Evolutionary conservation across 73 alveolate species (phyloP).

Genomic region (Paramecium caudatum): DNA sequence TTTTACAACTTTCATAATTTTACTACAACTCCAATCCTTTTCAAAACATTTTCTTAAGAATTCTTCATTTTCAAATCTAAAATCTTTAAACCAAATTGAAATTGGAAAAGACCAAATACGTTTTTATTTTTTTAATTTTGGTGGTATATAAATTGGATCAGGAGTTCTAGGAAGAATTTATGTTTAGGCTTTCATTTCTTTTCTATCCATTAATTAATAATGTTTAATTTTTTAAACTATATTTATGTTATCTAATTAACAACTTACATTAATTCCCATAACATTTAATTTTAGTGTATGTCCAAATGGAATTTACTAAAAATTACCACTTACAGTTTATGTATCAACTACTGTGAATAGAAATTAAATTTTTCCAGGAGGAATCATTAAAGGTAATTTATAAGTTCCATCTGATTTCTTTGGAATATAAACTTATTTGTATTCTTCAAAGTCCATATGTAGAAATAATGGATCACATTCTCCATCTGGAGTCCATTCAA

Average conservation of each 20-base stretch:
- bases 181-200: constrained; percentile 43
- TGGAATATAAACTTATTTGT: constrained; percentile 76
- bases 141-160: constrained; percentile 73
- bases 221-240: background rate
- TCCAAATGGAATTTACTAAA: background rate
- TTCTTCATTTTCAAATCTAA: constrained; percentile 77
- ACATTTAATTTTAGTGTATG: constrained; percentile 35
- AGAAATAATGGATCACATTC: constrained; percentile 78
- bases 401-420: background rate
- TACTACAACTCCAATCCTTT: constrained; percentile 75
- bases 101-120: constrained; percentile 73
- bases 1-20: constrained; percentile 76
- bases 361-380: constrained; percentile 68
- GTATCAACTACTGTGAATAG: constrained; percentile 66
- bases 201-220: constrained; percentile 20
- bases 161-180: constrained; percentile 72
- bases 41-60: constrained; percentile 79
- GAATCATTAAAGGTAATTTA: constrained; percentile 66
- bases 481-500: constrained; percentile 82
- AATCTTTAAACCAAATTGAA: constrained; percentile 74
- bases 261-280: constrained; percentile 10
- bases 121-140: constrained; percentile 72
- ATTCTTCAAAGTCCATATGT: constrained; percentile 84
- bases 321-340: constrained; percentile 33
- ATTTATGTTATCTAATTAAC: constrained; percentile 30